Evolutionary conservation across 768 basidiomycete species (phyloP).

Genomic region (Lepiota subincarnata): DNA sequence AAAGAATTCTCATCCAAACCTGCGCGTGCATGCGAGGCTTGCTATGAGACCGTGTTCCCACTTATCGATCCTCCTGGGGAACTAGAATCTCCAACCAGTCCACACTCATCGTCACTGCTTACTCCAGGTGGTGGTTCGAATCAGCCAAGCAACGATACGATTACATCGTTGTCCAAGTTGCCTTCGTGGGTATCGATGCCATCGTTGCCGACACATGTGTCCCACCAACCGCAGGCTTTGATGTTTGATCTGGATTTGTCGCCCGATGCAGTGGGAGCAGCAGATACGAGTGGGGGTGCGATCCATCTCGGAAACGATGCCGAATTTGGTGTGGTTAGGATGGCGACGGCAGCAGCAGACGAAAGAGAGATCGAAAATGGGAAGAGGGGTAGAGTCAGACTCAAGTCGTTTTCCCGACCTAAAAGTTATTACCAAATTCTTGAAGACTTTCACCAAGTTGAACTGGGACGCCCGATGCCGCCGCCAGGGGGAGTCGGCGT

Average conservation of each 20-base stretch:
- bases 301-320: constrained; percentile 12
- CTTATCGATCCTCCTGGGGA: constrained; percentile 34
- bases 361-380: constrained; percentile 16
- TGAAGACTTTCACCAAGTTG: constrained; percentile 47
- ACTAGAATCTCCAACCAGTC: constrained; percentile 10
- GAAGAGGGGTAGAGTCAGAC: constrained; percentile 24
- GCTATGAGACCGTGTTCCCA: constrained; percentile 85
- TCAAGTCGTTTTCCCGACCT: constrained; percentile 42
- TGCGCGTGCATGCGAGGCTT: constrained; percentile 80
- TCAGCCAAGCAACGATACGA: constrained; percentile 28
- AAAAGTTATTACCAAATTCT: constrained; percentile 65
- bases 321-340: background rate
- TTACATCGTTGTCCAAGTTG: constrained; percentile 48
- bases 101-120: constrained; percentile 4
- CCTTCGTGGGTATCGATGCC: constrained; percentile 59
- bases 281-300: constrained; percentile 1
- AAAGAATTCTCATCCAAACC: constrained; percentile 45
- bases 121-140: background rate
- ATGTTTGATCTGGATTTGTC: constrained; percentile 40
- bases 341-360: background rate
- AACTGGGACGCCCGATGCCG: constrained; percentile 11
- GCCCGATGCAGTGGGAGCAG: constrained; percentile 13
- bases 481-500: background rate
- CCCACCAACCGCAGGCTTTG: constrained; percentile 36
- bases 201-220: constrained; percentile 33